Base-by-base conservation (phyloP, 2,329 filamentous ascomycete species). In the Aureobasidium zeae region DNA sequence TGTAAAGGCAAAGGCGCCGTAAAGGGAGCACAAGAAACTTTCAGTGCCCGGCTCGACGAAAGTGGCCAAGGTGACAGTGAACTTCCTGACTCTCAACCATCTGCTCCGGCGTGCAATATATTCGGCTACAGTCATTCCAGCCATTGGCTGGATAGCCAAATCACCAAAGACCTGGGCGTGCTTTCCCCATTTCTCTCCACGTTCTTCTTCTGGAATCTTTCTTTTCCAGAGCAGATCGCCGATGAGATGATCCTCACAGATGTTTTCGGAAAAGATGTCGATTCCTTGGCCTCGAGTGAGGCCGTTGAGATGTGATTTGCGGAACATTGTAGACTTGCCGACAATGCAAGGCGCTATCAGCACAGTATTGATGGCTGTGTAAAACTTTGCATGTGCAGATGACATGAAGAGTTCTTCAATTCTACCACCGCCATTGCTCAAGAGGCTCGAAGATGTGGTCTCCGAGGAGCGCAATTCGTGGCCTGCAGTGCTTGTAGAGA, bases 311-410 rank as follows among this genome's bases (percentile, higher is more conserved):
- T 98, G 89, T 0, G 86, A 85, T 49, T 83, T 85, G 47, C 91
- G 83, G 65, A 96, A 98, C 88, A 98, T 96, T 66, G 93, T 96
- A 56, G 86, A 94, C 67, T 98, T 98, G 38, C 91, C 91, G 16
- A 96, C 82, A 46, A 94, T 83, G 63, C 91, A 98, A 7, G 93
- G 91, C 0, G 91, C 91, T 41, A 96, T 67, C 3, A 83, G 74
- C 12, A 95, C 86, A 0, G 86, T 85, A 64, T 96, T 96, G 72
- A 98, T 98, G 49, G 89, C 91, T 7, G 82, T 83, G 67, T 98
- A 98, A 71, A 98, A 96, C 60, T 98, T 98, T 54, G 87, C 86
- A 62, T 98, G 91, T 0, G 86, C 79, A 0, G 87, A 91, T 1
- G 86, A 81, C 73, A 98, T 83, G 67, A 96, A 98, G 63, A 89